Base-by-base conservation (phyloP, 768 basidiomycete genomes). In the Coprinopsis sp. region DNA sequence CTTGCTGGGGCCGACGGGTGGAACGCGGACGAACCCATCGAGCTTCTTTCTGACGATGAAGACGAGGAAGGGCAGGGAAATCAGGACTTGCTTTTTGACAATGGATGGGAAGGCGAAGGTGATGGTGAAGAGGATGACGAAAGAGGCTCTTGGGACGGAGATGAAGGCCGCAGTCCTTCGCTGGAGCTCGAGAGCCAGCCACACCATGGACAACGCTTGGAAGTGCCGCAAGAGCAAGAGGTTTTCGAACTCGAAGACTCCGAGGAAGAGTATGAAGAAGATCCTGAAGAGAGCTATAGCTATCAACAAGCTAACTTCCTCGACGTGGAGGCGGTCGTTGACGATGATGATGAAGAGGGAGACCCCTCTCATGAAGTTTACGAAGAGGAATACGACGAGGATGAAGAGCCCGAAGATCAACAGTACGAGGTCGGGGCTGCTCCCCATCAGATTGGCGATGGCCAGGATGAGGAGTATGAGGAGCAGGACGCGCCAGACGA, bases 21-120 rank as follows among this genome's bases (percentile, higher is more conserved):
- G 33, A 64, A 61, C 27, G 58, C 59, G 27, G 51, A 64, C 33
- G 64, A 74, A 41, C 78, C 77, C 12, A 79, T 81, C 42, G 73
- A 76, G 51, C 68, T 77, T 23, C 37, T 58, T 12, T 66, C 62
- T 3, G 64, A 60, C 8, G 62, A 61, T n/a, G 64, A 63, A 31
- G 63, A 64, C 38, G 65, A 63, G 22, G 57, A 52, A 44, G 58
- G 58, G 33, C 58, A 54, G 28, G 56, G 56, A 14, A 34, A 56
- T 5, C 16, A 30, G 5, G 18, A 42, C 27, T 28, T 42, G 16
- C 19, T 30, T 14, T 29, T 28, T 27, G 47, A 49, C 16, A 51
- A 64, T 30, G 39, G 47, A 2, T 34, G 28, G 53, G 62, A 45
- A 51, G 58, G 37, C 46, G 66, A 58, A 11, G 68, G 65, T 16